Percentiles rank a stretch among this genome's conserved stretches.
Conservation (phyloP, 2,329 filamentous ascomycete genomes). For the Aspergillus piperis region DNA sequence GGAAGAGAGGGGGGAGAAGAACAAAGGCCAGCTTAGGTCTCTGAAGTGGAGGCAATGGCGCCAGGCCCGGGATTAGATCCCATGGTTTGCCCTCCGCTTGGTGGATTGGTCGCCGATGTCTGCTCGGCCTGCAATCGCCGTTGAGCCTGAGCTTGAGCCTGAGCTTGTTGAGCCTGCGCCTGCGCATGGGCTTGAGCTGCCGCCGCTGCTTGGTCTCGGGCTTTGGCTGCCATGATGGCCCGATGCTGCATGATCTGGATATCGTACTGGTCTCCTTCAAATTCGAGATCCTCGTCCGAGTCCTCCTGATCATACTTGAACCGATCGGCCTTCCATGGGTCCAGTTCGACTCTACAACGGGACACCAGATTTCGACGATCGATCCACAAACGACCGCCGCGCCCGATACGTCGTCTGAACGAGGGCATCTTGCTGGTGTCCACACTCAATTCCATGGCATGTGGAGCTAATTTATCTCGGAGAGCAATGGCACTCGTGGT, state of each 20-base stretch:
- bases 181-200: constrained; percentile 48
- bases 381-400: constrained; percentile 82
- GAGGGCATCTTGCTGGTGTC: constrained; percentile 57
- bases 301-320: constrained; percentile 90
- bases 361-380: constrained; percentile 73
- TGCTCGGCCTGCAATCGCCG: constrained; percentile 42
- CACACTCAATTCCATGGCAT: constrained; percentile 47
- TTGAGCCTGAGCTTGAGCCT: constrained; percentile 38
- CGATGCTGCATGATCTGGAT: constrained; percentile 60
- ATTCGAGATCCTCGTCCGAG: constrained; percentile 72
- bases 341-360: constrained; percentile 49
- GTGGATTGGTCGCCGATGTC: constrained; percentile 28
- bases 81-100: constrained; percentile 27
- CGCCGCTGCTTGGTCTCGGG: constrained; percentile 44
- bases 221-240: constrained; percentile 50
- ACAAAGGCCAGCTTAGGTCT: constrained; percentile 32
- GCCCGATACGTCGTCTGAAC: constrained; percentile 81
- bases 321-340: constrained; percentile 61
- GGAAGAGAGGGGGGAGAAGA: constrained; percentile 19
- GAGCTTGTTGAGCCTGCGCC: constrained; percentile 44
- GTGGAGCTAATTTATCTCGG: constrained; percentile 43
- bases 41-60: constrained; percentile 30
- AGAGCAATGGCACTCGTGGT: constrained; percentile 33
- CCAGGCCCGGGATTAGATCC: constrained; percentile 35
- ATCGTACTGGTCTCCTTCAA: constrained; percentile 71